Evolutionary conservation across 139 green algal genomes (phyloP), one percentile per base, ranked within the genome.

Genomic region (Chlorella sorokiniana): DNA sequence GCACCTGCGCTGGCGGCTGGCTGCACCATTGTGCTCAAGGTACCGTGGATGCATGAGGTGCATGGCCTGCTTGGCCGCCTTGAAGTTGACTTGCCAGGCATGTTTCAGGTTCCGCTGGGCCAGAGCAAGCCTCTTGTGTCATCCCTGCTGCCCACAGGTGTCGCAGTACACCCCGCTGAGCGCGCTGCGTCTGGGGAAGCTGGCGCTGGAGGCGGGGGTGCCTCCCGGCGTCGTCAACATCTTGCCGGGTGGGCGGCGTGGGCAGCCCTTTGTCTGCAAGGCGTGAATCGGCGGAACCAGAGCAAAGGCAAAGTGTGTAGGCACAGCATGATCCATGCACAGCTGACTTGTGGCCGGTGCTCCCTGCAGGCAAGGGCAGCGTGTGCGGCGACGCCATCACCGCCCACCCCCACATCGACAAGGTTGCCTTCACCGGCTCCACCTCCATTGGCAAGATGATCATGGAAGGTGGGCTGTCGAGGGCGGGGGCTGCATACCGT

Each of bases 361-460:
- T 96, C 38, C 65, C 94, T 29, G 68, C 84, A 3, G 93, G 93
- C 42, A 88, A 90, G 73, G 93, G 92, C 29, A 76, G 84, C 18
- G 90, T 81, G 27, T 88, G 91, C 10, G 93, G 93, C 38, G 87
- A 80, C 14, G 86, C 89, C 18, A 45, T 96, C 33, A 83, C 83
- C 44, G 78, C 67, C 1, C 88, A 95, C 81, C 35, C 40, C 0
- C 75, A 71, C 1, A 81, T 95, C 3, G 87, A 96, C 86, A 96
- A 95, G 86, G 84, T 94, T 45, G 84, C 92, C 3, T 96, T 96
- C 87, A 96, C 93, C 4, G 93, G 93, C 38, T 91, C 84, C 83
- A 96, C 92, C 33, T 86, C 92, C 78, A 86, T 95, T 8, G 92
- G 92, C 48, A 85, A 88, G 61, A 81, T 86, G 6, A 91, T 91